Conservation (phyloP, 1,284 basidiomycete genomes). For the Sanghuangporus sanghuang region DNA sequence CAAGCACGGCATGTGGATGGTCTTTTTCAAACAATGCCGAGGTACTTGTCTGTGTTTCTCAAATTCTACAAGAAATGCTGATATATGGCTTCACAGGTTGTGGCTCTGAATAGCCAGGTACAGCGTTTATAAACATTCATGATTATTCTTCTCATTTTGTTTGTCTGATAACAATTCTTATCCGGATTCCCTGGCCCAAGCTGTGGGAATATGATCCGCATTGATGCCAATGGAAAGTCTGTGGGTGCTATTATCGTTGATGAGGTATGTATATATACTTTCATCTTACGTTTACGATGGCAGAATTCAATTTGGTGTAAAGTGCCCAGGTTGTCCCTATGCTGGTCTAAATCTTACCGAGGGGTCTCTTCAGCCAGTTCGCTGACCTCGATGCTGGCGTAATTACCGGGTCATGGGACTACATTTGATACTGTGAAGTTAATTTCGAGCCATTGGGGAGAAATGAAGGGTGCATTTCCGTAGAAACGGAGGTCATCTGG, state of each 20-base stretch:
- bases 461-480: neutral
- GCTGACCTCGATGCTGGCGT: slow-evolving; percentile 4
- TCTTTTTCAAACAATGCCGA: neutral
- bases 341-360: slow-evolving; percentile 46
- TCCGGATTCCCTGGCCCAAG: slow-evolving; percentile 24
- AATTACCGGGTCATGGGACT: neutral
- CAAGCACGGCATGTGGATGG: neutral
- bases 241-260: slow-evolving; percentile 61
- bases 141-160: no score
- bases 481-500: neutral
- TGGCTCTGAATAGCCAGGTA: slow-evolving; percentile 32
- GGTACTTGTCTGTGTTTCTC: neutral
- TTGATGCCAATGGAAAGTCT: slow-evolving; percentile 59
- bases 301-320: neutral
- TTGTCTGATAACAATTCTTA: no score
- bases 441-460: neutral
- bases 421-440: neutral
- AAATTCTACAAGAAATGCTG: neutral
- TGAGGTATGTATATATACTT: slow-evolving; percentile 38
- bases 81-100: slow-evolving; percentile 11
- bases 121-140: slow-evolving; percentile 31
- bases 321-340: slow-evolving; percentile 49
- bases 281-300: neutral
- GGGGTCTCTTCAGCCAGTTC: slow-evolving; percentile 11
- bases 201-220: slow-evolving; percentile 61